Conservation (phyloP, 208 protist genomes). For the Angomonas desouzai region DNA sequence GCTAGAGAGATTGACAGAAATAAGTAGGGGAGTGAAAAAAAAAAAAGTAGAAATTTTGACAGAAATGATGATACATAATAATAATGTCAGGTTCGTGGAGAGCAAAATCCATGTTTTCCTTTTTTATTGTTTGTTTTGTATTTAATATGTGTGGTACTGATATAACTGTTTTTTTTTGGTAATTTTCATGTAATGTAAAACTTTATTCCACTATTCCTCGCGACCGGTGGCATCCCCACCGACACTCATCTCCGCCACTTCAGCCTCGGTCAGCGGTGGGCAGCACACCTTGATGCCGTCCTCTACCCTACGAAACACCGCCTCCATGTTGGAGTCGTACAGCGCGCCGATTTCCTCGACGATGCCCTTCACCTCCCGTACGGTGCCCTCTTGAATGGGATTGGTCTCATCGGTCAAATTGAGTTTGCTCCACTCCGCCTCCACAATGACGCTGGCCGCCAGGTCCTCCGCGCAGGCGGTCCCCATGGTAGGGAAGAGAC, state of each 20-base stretch:
- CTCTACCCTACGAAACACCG: conserved; percentile 60
- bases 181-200: background rate
- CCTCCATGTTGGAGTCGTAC: conserved; percentile 60
- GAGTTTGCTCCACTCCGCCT: conserved; percentile 69
- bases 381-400: conserved; percentile 55
- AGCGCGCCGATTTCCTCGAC: conserved; percentile 56
- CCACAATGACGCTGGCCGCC: conserved; percentile 68
- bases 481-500: conserved; percentile 72
- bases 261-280: conserved; percentile 51
- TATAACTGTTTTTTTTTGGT: no score
- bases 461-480: conserved; percentile 70
- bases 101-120: no score
- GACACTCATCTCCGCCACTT: conserved; percentile 25
- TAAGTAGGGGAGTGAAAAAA: conserved; percentile 5
- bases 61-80: no score
- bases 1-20: conserved; percentile 1
- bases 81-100: no score
- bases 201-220: no score
- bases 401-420: conserved; percentile 45
- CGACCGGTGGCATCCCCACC: no score
- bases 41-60: background rate
- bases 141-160: no score
- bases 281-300: conserved; percentile 52
- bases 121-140: no score
- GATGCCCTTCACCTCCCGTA: conserved; percentile 45